Conservation (phyloP, 345 rosid genomes). For the Lepidium aucheri region DNA sequence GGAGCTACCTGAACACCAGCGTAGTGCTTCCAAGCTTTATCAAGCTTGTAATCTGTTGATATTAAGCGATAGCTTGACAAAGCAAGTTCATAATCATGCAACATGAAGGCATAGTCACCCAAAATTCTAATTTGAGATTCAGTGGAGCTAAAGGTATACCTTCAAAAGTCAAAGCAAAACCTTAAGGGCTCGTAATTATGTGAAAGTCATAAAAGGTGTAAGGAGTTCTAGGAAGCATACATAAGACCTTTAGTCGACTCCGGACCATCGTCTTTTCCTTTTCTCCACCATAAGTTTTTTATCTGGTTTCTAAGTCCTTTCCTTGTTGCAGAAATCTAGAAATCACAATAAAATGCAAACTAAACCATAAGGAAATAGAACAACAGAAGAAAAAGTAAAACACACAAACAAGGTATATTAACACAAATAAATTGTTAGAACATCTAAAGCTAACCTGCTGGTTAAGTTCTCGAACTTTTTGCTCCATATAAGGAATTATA, state of each 20-base stretch:
- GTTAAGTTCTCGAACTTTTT: constrained; percentile 82
- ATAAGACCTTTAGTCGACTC: constrained; percentile 60
- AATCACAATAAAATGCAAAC: constrained; percentile 21
- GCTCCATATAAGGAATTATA: constrained; percentile 95
- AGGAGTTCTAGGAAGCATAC: constrained; percentile 40
- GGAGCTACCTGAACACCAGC: constrained; percentile 93
- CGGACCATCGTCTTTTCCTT: constrained; percentile 80
- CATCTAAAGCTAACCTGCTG: constrained; percentile 51
- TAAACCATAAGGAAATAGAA: not conserved
- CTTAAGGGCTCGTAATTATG: constrained; percentile 7
- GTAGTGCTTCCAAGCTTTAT: constrained; percentile 97
- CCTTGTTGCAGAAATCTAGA: constrained; percentile 87
- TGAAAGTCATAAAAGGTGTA: constrained; percentile 7
- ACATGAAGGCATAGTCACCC: constrained; percentile 97
- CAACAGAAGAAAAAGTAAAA: constrained; percentile 6
- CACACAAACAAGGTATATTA: not conserved
- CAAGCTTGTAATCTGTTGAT: constrained; percentile 95
- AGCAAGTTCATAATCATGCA: constrained; percentile 94
- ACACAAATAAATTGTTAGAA: not conserved
- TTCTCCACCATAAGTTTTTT: constrained; percentile 98
- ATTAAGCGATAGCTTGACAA: constrained; percentile 87
- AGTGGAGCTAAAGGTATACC: constrained; percentile 85
- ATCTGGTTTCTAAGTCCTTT: constrained; percentile 94
- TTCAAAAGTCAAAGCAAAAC: constrained; percentile 30
- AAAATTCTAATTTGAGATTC: constrained; percentile 93